Percentiles rank a stretch among this genome's conserved stretches.
Conservation (phyloP, 352 stramenopile genomes). For the Globisporangium radiosum region DNA sequence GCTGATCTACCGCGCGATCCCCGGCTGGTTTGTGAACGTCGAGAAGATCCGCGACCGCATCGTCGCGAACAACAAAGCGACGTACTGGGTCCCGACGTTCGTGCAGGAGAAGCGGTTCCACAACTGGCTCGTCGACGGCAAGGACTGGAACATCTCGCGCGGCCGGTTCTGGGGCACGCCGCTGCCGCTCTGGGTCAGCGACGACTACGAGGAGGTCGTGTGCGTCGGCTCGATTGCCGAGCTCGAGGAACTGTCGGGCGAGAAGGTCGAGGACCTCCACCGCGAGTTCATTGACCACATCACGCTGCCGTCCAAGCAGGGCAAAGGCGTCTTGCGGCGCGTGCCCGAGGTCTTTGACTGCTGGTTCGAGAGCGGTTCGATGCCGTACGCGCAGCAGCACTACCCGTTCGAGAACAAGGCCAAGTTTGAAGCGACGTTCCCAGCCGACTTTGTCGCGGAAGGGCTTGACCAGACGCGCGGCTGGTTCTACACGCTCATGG, state of each 20-base stretch:
- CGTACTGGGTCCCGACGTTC: constrained; percentile 79
- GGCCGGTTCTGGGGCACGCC: constrained; percentile 99
- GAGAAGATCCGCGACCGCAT: constrained; percentile 96
- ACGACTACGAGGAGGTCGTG: constrained; percentile 97
- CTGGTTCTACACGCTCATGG: constrained; percentile 99
- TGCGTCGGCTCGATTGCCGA: constrained; percentile 96
- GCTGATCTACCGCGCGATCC: constrained; percentile 99
- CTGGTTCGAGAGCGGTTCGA: constrained; percentile 99
- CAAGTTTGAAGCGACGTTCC: constrained; percentile 95
- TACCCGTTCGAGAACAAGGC: constrained; percentile 99
- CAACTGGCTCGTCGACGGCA: constrained; percentile 98
- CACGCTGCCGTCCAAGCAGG: constrained; percentile 94
- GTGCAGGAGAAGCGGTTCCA: constrained; percentile 99
- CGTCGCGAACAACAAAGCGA: constrained; percentile 86
- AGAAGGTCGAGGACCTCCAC: constrained; percentile 94
- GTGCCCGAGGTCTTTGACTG: constrained; percentile 97
- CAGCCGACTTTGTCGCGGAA: constrained; percentile 99
- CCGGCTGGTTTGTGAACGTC: constrained; percentile 99
- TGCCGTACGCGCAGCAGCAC: constrained; percentile 99
- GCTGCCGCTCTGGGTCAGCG: constrained; percentile 97
- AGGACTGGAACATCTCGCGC: constrained; percentile 98
- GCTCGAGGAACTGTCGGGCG: constrained; percentile 92
- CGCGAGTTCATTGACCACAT: constrained; percentile 98
- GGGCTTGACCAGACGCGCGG: constrained; percentile 99
- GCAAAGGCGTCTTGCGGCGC: constrained; percentile 79